phyloP scores from a whole-genome alignment of 257 asterid genomes.

The Linderniella brevidens region DNA sequence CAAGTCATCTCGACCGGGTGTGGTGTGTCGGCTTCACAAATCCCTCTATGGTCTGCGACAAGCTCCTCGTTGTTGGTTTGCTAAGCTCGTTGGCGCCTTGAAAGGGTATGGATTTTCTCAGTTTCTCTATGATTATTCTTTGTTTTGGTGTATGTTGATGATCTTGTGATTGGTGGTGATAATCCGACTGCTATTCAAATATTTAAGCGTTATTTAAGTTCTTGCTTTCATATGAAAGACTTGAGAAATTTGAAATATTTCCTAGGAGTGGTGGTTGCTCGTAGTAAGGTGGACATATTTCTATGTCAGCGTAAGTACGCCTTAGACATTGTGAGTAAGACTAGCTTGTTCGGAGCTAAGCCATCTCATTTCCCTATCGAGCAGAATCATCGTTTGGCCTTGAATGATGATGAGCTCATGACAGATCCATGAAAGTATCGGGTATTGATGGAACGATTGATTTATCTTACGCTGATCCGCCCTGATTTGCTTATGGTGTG shows the following conservation, averaged over 20 bases:
- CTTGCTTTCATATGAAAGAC: constrained; percentile 9
- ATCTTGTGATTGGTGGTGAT: not conserved
- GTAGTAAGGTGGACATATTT: not conserved
- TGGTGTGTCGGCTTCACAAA: not conserved
- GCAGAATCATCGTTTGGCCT: not conserved
- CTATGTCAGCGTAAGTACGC: constrained; percentile 2
- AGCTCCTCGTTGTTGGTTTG: not conserved
- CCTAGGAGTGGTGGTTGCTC: not conserved
- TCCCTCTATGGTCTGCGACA: not conserved
- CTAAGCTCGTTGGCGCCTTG: not conserved
- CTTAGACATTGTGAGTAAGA: not conserved
- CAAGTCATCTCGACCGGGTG: not conserved
- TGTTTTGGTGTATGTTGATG: constrained; percentile 7
- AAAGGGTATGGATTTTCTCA: not conserved
- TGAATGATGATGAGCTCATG: rapidly evolving
- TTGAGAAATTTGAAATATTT: not conserved
- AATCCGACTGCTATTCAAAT: not conserved
- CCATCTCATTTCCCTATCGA: not conserved
- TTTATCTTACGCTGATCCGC: not conserved
- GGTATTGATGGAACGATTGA: not conserved
- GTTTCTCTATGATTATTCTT: not conserved
- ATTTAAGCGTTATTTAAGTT: not conserved
- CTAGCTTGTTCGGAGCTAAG: not conserved
- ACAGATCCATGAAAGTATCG: not conserved
- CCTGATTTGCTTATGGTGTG: not conserved